phyloP scores from a whole-genome alignment of 805 yeast genomes.

The Hanseniaspora valbyensis region DNA sequence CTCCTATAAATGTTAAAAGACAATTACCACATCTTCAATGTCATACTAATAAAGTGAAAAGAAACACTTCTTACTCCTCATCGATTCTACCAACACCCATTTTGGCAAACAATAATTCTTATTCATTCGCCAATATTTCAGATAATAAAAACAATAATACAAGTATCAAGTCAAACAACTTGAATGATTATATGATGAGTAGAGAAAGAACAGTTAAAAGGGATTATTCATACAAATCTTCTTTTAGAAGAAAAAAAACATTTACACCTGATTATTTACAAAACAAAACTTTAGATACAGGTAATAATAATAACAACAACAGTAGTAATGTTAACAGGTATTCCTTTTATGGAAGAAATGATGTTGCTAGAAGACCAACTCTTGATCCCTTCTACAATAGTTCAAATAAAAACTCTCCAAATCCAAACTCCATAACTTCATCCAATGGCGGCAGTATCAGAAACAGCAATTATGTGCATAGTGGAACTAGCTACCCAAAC shows the following conservation, averaged over 20 bases:
- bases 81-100: constrained; percentile 15
- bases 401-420: neutral
- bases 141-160: constrained; percentile 26
- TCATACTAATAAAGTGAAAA: constrained; percentile 9
- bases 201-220: constrained; percentile 10
- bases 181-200: constrained; percentile 10
- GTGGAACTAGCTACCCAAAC: neutral
- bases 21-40: neutral
- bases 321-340: neutral
- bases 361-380: constrained; percentile 3
- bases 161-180: neutral
- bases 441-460: constrained; percentile 2
- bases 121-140: constrained; percentile 31
- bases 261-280: neutral
- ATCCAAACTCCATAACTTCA: neutral
- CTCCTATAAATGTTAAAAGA: neutral
- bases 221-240: constrained; percentile 13
- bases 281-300: neutral
- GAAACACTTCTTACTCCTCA: constrained; percentile 5
- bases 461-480: constrained; percentile 7
- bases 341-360: neutral
- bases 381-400: constrained; percentile 7
- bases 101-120: constrained; percentile 13
- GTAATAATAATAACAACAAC: neutral
- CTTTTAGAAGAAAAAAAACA: constrained; percentile 14